Conservation (phyloP, 225 moss, liverwort and hornwort species). For the Asterella californica region DNA sequence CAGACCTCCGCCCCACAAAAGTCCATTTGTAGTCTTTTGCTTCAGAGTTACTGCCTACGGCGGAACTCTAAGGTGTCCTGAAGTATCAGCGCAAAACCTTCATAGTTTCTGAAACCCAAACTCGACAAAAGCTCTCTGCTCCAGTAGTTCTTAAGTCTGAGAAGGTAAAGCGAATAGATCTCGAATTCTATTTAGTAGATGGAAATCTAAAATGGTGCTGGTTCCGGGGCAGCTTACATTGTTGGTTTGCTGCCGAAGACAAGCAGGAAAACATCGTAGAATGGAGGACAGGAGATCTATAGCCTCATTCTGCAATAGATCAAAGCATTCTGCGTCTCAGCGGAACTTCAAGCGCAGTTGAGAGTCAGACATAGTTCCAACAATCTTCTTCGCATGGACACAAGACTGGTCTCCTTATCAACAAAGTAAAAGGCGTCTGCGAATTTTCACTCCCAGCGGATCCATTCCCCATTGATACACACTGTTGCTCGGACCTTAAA, state of each 20-base stretch:
- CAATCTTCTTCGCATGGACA: not conserved
- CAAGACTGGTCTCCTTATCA: not conserved
- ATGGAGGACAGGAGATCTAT: conserved; percentile 80
- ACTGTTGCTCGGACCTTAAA: conserved; percentile 23
- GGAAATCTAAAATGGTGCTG: not conserved
- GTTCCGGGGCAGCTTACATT: conserved; percentile 51
- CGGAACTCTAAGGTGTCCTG: too few species aligned
- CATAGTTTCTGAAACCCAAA: not conserved
- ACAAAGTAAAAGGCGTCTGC: not conserved
- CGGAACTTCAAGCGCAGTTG: not conserved
- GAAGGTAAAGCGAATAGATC: not conserved
- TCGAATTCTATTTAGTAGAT: not conserved
- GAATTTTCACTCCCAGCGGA: not conserved
- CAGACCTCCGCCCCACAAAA: not conserved
- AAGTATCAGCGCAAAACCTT: not conserved
- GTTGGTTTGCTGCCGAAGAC: conserved; percentile 89
- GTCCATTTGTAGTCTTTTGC: not conserved
- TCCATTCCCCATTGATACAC: not conserved
- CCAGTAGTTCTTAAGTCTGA: not conserved
- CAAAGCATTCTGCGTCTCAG: not conserved
- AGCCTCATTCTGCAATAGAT: conserved; percentile 73
- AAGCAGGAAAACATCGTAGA: conserved; percentile 87
- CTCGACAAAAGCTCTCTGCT: not conserved
- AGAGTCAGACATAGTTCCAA: not conserved
- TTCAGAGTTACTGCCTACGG: not conserved